A percentile compares a stretch with the other conserved stretches of the same genome.
Evolutionary conservation across 768 basidiomycete species (phyloP).

Genomic region (Rhodotorula toruloides): DNA sequence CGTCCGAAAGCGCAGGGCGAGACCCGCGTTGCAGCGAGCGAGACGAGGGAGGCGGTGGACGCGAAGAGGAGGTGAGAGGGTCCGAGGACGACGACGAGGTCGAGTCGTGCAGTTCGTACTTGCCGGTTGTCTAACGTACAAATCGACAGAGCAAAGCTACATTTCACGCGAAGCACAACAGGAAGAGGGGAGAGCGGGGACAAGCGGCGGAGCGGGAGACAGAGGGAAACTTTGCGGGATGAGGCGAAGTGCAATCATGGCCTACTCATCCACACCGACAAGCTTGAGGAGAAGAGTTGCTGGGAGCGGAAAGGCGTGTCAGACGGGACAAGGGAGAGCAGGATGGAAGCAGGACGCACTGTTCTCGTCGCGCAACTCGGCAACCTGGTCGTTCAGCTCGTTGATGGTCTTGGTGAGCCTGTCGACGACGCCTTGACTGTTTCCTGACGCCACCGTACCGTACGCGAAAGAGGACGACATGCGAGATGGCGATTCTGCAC

Average conservation of each 20-base stretch:
- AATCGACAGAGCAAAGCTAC: too few species aligned
- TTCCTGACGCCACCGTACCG: background rate
- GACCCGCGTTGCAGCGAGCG: too few species aligned
- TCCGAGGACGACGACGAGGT: too few species aligned
- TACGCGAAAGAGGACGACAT: background rate
- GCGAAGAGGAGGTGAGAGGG: too few species aligned
- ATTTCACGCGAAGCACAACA: too few species aligned
- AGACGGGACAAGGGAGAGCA: background rate
- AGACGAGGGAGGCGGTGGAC: too few species aligned
- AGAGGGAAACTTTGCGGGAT: background rate
- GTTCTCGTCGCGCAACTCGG: constrained; percentile 9
- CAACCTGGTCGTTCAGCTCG: constrained; percentile 8
- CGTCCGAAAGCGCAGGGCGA: too few species aligned
- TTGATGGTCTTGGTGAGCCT: background rate
- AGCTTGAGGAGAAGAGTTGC: constrained; percentile 8
- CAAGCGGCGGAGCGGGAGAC: background rate
- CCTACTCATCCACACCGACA: constrained; percentile 2
- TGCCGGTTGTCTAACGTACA: too few species aligned
- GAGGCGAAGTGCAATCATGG: background rate
- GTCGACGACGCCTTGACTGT: background rate
- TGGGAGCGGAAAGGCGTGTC: background rate
- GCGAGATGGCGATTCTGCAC: background rate
- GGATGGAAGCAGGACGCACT: constrained; percentile 1
- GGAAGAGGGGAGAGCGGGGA: background rate
- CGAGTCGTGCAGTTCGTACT: too few species aligned